Conservation (phyloP, 108 stramenopile genomes). For the Skeletonema costatum region DNA sequence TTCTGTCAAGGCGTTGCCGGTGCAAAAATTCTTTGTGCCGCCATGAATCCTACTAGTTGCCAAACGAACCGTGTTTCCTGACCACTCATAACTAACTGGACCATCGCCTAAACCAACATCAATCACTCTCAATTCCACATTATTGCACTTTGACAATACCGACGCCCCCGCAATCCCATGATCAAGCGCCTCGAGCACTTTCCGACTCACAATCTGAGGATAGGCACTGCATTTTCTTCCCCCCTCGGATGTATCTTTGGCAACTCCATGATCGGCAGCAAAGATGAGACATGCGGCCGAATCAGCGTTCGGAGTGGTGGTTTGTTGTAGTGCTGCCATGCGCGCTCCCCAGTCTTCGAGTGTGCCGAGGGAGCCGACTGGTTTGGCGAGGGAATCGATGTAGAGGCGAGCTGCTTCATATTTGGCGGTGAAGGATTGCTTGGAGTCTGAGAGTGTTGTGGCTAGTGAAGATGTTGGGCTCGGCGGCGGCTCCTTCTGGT, state of each 20-base stretch:
- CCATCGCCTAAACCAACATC: slow-evolving; percentile 72
- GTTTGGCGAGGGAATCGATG: slow-evolving; percentile 78
- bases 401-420: slow-evolving; percentile 58
- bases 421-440: slow-evolving; percentile 18
- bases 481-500: background rate
- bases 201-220: slow-evolving; percentile 68
- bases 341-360: slow-evolving; percentile 78
- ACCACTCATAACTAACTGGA: slow-evolving; percentile 15
- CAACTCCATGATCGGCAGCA: slow-evolving; percentile 83
- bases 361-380: slow-evolving; percentile 74
- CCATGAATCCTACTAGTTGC: slow-evolving; percentile 36
- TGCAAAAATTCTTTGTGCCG: slow-evolving; percentile 70
- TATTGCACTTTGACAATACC: slow-evolving; percentile 55
- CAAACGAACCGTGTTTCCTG: slow-evolving; percentile 33
- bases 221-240: slow-evolving; percentile 72
- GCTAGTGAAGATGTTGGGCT: slow-evolving; percentile 9
- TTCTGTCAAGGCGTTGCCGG: slow-evolving; percentile 62
- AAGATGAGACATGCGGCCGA: slow-evolving; percentile 64
- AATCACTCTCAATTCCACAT: slow-evolving; percentile 57
- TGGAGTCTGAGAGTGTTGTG: slow-evolving; percentile 10
- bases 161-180: slow-evolving; percentile 66
- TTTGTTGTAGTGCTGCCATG: slow-evolving; percentile 57
- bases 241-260: slow-evolving; percentile 51
- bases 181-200: slow-evolving; percentile 61
- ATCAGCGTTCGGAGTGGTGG: slow-evolving; percentile 33